Conservation (phyloP, 2,329 filamentous ascomycete species). For the Trichoderma oligosporum region DNA sequence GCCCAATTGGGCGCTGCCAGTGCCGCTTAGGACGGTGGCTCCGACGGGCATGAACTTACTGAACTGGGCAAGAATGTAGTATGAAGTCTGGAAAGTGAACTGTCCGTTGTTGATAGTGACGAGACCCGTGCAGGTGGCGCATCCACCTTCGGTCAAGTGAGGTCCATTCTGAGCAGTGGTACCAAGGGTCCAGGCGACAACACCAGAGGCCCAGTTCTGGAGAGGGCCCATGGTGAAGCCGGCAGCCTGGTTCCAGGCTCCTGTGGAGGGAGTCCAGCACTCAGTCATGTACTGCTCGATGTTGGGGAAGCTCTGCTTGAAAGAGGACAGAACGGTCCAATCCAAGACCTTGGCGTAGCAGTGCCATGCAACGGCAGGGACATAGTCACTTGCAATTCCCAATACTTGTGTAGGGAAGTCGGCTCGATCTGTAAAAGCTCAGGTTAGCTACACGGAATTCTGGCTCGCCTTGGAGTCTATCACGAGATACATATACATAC, state of each 20-base stretch:
- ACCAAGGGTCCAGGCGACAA: conserved; percentile 43
- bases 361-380: conserved; percentile 38
- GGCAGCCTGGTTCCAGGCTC: conserved; percentile 35
- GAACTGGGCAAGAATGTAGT: conserved; percentile 52
- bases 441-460: background rate
- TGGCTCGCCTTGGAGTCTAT: background rate
- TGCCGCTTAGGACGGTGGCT: conserved; percentile 40
- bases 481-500: conserved; percentile 21
- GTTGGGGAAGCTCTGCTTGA: conserved; percentile 36
- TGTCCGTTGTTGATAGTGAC: conserved; percentile 50
- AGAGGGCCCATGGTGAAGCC: conserved; percentile 48
- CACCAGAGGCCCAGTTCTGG: conserved; percentile 44
- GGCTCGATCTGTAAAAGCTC: conserved; percentile 26
- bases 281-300: conserved; percentile 48
- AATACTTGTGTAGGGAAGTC: conserved; percentile 38
- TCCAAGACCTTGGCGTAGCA: conserved; percentile 36
- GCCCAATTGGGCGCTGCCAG: conserved; percentile 32
- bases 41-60: conserved; percentile 45
- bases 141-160: conserved; percentile 37
- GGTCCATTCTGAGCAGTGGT: conserved; percentile 41
- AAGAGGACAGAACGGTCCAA: conserved; percentile 37
- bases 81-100: conserved; percentile 45
- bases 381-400: conserved; percentile 31
- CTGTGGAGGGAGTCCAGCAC: conserved; percentile 38
- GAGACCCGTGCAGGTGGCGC: conserved; percentile 45